Base-by-base conservation (phyloP, 2,329 filamentous ascomycete genomes). In the Alternaria novae-zelandiae region DNA sequence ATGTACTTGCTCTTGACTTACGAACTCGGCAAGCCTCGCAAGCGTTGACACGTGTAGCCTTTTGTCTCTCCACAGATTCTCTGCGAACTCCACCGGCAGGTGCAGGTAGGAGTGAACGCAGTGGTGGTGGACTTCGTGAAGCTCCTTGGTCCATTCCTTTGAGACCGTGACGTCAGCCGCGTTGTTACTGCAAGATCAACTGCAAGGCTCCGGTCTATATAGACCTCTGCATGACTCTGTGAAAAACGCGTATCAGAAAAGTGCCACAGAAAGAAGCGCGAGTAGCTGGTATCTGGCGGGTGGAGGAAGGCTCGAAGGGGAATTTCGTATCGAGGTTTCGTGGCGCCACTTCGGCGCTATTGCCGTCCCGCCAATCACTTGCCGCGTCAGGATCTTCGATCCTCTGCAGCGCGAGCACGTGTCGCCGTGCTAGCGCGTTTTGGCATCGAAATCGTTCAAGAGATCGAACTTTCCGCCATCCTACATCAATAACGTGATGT, bases 21-120 rank as follows among this genome's bases (percentile, higher is more conserved):
- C 58, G 61, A 32, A 21, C 43, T 49, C 64, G 64, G 44, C 64
- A 67, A 41, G 57, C 62, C 25, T 63, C 63, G 25, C 63, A 65
- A 25, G 59, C 59, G 44, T 58, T 62, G 57, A 32, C 20, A 11
- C 57, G 57, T 15, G 36, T 41, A 21, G 46, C 15, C 26, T 41
- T 63, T 4, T 47, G 56, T 11, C n/a, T 49, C 28, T 58, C 54
- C 9, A 15, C 36, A 10, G 36, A 23, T 41, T 58, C 59, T 25
- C 20, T 57, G 26, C 55, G 59, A 12, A 45, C 20, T 6, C 47
- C 26, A 15, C 59, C 59, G 23, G 46, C 47, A 21, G 59, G 59
- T 12, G 59, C 59, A 21, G 59, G 59, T 23, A 62, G 26, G 25
- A 62, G 54, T 25, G 59, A 44, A 46, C 59, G 59, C 36, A 58